Percentiles rank a stretch among this genome's conserved stretches.
Conservation (phyloP, 805 yeast species). For the Yarrowia sp. region DNA sequence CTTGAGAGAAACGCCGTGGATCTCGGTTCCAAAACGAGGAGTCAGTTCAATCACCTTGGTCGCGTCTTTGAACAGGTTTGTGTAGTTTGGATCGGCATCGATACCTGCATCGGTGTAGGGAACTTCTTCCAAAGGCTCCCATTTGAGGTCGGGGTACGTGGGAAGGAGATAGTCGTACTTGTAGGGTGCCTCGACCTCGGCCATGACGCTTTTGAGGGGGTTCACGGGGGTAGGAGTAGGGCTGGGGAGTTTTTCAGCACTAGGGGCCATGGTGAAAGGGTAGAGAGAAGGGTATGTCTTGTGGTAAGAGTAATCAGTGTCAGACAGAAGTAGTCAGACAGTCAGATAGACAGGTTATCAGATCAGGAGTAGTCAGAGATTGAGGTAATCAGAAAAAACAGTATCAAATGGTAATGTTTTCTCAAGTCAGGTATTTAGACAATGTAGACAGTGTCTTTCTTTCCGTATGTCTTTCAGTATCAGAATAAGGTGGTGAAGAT, state of each 20-base stretch:
- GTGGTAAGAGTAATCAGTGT: too few species aligned
- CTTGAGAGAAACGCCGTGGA: slow-evolving; percentile 47
- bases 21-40: slow-evolving; percentile 68
- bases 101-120: slow-evolving; percentile 33
- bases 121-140: slow-evolving; percentile 34
- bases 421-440: too few species aligned
- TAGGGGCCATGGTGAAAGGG: slow-evolving; percentile 1
- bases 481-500: too few species aligned
- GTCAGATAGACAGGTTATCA: too few species aligned
- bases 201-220: not conserved
- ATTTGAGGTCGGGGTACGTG: slow-evolving; percentile 36
- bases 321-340: too few species aligned
- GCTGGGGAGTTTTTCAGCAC: slow-evolving; percentile 4
- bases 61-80: slow-evolving; percentile 34
- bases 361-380: too few species aligned
- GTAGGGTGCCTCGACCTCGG: slow-evolving; percentile 29
- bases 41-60: slow-evolving; percentile 45
- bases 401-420: too few species aligned
- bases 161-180: slow-evolving; percentile 36
- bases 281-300: too few species aligned
- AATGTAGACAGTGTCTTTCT: too few species aligned
- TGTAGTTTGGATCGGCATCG: slow-evolving; percentile 35
- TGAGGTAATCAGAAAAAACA: too few species aligned
- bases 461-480: too few species aligned
- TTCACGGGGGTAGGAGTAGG: not conserved